Conservation (phyloP, 805 yeast species). For the Cyberlindnera japonica region DNA sequence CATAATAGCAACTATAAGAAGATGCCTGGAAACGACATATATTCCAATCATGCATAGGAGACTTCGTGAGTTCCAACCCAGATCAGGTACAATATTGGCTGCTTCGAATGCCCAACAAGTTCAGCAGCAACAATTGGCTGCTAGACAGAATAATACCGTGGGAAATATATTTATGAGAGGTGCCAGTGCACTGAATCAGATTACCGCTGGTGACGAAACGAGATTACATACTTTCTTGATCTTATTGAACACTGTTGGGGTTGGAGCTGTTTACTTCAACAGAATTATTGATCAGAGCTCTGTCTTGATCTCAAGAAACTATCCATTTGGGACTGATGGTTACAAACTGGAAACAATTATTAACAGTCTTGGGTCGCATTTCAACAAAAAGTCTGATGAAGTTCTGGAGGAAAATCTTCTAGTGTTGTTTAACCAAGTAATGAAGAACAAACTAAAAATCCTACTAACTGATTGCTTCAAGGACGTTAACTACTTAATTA, state of each 20-base stretch:
- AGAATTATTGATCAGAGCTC: slow-evolving; percentile 33
- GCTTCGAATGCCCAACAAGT: slow-evolving; percentile 14
- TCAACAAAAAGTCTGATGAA: slow-evolving; percentile 28
- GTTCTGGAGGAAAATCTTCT: slow-evolving; percentile 37
- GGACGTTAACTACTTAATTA: slow-evolving; percentile 25
- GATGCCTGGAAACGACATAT: slow-evolving; percentile 62
- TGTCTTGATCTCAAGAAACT: slow-evolving; percentile 32
- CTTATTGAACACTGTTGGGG: slow-evolving; percentile 67
- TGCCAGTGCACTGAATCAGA: slow-evolving; percentile 39
- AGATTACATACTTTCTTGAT: slow-evolving; percentile 59
- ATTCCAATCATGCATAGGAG: slow-evolving; percentile 51
- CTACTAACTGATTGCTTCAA: slow-evolving; percentile 41
- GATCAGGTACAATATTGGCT: slow-evolving; percentile 30
- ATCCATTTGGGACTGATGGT: slow-evolving; percentile 36
- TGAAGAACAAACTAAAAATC: slow-evolving; percentile 41
- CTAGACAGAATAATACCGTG: slow-evolving; percentile 16
- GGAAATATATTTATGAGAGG: slow-evolving; percentile 39
- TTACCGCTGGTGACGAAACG: slow-evolving; percentile 40
- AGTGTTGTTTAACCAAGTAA: slow-evolving; percentile 44
- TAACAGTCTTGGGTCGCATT: slow-evolving; percentile 21
- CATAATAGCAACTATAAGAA: slow-evolving; percentile 51
- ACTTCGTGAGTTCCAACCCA: slow-evolving; percentile 42
- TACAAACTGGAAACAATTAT: slow-evolving; percentile 28
- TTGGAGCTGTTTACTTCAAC: slow-evolving; percentile 54
- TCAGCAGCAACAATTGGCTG: slow-evolving; percentile 13